Evolutionary conservation across 805 yeast species (phyloP), one percentile per base, ranked within the genome.

Genomic region (Brettanomyces bruxellensis): DNA sequence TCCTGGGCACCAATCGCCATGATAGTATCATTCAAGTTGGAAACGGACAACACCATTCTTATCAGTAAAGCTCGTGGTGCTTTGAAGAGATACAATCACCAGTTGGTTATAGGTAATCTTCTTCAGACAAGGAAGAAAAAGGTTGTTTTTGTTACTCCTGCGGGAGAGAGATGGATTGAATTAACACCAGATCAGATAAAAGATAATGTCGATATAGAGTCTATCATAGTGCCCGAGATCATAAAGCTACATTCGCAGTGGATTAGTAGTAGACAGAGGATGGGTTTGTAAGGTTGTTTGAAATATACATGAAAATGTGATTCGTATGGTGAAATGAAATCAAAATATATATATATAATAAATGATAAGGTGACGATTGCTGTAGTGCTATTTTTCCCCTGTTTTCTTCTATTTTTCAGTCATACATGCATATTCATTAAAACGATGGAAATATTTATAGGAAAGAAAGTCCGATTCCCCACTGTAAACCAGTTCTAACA

Each of bases 1-100:
- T 75, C 81, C 9, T 93, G 99, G 99, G 96, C 96, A 0, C 95
- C 95, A 2, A 78, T 81, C 11, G 95, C 97, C 1, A 86, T 89
- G 95, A 87, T 93, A 47, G 85, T 91, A 1, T 86, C 95, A 14
- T 93, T 93, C 68, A 93, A 93, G 64, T 73, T 93, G 44, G 99
- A 93, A 60, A 93, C 99, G 0, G 99, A 93, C 62, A 61, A 66
- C 47, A 54, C 69, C 7, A 77, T 93, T 24, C 68, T 93, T 51
- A 72, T 89, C 41, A 70, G 73, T 47, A 93, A 93, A 66, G 86
- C 96, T 9, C 69, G 70, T 44, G 79, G 75, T 48, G 97, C 99
- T 0, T 72, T 93, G 49, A 78, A 78, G 25, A 73, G 96, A 49
- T 93, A 93, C 64, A 84, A 80, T 50, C 99, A 93, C 65, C 97